These are phyloP conservation scores for Penicillium waksmanii DNA, from an alignment of 495 filamentous ascomycete genomes.

Conservation along the genomic window DNA sequence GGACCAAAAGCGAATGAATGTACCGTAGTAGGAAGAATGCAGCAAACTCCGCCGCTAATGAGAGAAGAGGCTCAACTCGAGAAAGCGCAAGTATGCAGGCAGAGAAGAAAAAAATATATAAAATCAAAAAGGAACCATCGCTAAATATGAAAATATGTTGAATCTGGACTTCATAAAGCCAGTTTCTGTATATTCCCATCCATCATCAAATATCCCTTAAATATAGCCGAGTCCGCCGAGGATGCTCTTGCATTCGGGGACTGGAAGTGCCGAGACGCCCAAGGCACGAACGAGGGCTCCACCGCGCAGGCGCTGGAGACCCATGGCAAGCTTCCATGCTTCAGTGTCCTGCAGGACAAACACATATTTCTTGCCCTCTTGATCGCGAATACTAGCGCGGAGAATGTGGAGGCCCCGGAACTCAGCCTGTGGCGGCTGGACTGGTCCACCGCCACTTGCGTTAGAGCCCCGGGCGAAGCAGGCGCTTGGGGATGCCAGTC, in stretches of 20 bases:
- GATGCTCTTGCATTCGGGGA: conserved; percentile 61
- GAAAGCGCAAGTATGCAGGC: conserved; percentile 14
- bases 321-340: conserved; percentile 89
- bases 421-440: conserved; percentile 43
- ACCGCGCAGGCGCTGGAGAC: conserved; percentile 71
- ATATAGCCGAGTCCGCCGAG: conserved; percentile 65
- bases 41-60: conserved; percentile 42
- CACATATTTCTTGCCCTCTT: conserved; percentile 79
- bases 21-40: conserved; percentile 28
- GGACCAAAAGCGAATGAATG: conserved; percentile 29
- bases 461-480: conserved; percentile 29
- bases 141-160: conserved; percentile 6
- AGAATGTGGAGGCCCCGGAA: conserved; percentile 73
- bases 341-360: conserved; percentile 83
- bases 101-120: conserved; percentile 3
- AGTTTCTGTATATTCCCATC: background rate
- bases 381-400: conserved; percentile 79
- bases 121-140: conserved; percentile 9
- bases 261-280: conserved; percentile 63
- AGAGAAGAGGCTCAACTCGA: conserved; percentile 14
- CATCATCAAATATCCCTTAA: conserved; percentile 29
- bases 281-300: conserved; percentile 71
- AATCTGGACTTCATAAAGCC: background rate
- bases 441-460: conserved; percentile 22
- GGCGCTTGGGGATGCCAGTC: conserved; percentile 45